Conservation (phyloP, 202 grass and related monocot species). For the Zizania palustris region DNA sequence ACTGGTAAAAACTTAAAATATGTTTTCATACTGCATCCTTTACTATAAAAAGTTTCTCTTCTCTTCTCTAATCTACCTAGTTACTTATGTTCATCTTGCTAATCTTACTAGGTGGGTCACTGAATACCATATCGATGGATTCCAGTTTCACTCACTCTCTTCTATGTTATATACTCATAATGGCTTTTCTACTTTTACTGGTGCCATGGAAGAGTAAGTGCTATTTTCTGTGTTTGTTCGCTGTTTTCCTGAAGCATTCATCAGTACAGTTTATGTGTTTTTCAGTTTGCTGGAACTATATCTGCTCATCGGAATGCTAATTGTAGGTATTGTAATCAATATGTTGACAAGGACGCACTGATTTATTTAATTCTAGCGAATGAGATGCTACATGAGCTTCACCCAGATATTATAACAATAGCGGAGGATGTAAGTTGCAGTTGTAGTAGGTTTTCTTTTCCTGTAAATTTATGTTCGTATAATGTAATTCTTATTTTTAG, state of each 20-base stretch:
- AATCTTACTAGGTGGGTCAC: constrained; percentile 78
- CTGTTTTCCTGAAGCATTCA: neutral
- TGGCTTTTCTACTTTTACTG: constrained; percentile 93
- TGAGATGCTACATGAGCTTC: constrained; percentile 94
- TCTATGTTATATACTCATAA: constrained; percentile 99
- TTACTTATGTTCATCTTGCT: constrained; percentile 36
- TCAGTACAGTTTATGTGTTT: neutral
- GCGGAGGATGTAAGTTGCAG: constrained; percentile 81
- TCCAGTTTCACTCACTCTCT: constrained; percentile 87
- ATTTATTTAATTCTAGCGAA: constrained; percentile 93
- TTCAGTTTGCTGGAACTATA: neutral
- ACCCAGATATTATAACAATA: constrained; percentile 97
- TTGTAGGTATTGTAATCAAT: constrained; percentile 89
- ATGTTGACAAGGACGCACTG: constrained; percentile 84
- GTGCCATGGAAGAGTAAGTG: constrained; percentile 90
- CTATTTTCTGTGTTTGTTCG: neutral
- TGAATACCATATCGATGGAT: constrained; percentile 91
- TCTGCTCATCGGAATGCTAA: constrained; percentile 35
- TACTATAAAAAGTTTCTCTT: neutral
- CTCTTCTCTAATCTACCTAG: constrained; percentile 25
- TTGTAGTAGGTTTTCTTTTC: constrained; percentile 3
- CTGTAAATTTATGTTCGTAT: constrained; percentile 20
- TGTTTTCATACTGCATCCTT: constrained; percentile 27
- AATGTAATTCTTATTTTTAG: constrained; percentile 23
- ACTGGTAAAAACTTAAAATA: constrained; percentile 67